Evolutionary conservation across 2,329 filamentous ascomycete genomes (phyloP).

Genomic region (Neocucurbitaria cava): DNA sequence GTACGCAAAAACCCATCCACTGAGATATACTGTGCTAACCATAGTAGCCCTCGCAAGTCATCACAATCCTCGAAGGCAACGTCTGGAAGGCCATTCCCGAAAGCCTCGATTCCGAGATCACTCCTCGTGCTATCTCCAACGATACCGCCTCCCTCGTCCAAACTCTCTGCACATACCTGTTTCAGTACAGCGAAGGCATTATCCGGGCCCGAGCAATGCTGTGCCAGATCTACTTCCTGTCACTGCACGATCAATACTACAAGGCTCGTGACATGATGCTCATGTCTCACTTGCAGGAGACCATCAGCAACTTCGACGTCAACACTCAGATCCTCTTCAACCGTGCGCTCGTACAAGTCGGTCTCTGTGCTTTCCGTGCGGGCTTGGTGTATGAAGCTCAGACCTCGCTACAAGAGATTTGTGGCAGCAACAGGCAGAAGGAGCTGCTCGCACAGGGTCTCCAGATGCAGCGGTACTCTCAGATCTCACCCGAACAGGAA

Average conservation of each 20-base stretch:
- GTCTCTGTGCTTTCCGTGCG: conserved; percentile 96
- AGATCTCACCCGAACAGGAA: conserved; percentile 97
- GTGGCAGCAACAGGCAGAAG: conserved; percentile 96
- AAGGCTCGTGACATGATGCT: conserved; percentile 98
- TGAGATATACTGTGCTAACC: conserved; percentile 26
- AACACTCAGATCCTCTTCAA: conserved; percentile 99
- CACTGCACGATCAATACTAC: conserved; percentile 97
- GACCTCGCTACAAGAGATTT: conserved; percentile 97
- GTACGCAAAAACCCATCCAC: conserved; percentile 50
- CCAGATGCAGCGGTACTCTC: conserved; percentile 95
- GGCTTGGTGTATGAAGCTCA: conserved; percentile 97
- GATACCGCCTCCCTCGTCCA: conserved; percentile 81
- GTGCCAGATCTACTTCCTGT: conserved; percentile 98
- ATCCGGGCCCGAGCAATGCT: conserved; percentile 96
- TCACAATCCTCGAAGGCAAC: conserved; percentile 92
- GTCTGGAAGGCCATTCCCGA: conserved; percentile 83
- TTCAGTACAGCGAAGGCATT: conserved; percentile 92
- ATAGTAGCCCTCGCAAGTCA: conserved; percentile 80
- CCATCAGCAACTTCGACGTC: conserved; percentile 94
- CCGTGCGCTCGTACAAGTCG: conserved; percentile 95
- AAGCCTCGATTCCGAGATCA: conserved; percentile 77
- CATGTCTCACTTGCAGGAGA: conserved; percentile 99
- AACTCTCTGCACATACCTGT: conserved; percentile 92
- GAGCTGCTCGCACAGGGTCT: conserved; percentile 97
- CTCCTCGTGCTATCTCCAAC: conserved; percentile 70